Evolutionary conservation across 768 basidiomycete species (phyloP).

Genomic region (Podaxis pistillaris): DNA sequence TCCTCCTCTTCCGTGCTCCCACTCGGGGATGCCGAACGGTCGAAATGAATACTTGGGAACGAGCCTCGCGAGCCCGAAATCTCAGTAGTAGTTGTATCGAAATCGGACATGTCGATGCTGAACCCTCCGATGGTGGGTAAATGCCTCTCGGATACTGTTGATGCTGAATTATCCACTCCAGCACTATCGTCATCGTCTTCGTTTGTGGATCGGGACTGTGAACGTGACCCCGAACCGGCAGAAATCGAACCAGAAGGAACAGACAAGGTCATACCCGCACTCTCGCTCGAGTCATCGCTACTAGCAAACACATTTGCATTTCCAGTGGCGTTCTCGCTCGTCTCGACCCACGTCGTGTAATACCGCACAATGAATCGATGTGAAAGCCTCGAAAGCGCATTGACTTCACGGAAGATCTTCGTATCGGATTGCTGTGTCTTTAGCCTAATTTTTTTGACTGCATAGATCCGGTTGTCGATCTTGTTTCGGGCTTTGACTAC

Average conservation of each 20-base stretch:
- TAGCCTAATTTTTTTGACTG: constrained; percentile 91
- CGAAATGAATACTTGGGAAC: constrained; percentile 88
- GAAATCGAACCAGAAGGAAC: constrained; percentile 24
- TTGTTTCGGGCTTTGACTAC: constrained; percentile 92
- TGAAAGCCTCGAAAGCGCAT: constrained; percentile 80
- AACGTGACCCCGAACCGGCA: not conserved
- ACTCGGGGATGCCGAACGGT: constrained; percentile 41
- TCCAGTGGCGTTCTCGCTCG: constrained; percentile 38
- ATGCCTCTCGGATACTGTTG: constrained; percentile 26
- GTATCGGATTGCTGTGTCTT: constrained; percentile 75
- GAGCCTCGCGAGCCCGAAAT: constrained; percentile 54
- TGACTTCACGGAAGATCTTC: constrained; percentile 90
- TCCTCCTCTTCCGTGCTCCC: constrained; percentile 20
- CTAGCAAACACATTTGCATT: constrained; percentile 27
- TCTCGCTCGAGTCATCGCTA: constrained; percentile 48
- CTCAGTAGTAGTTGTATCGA: constrained; percentile 41
- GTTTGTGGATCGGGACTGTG: constrained; percentile 2
- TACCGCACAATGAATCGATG: constrained; percentile 93
- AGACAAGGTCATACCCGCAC: constrained; percentile 44
- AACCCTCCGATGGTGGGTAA: constrained; percentile 54
- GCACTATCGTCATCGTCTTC: not conserved
- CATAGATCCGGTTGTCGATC: constrained; percentile 83
- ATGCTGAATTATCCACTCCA: constrained; percentile 1
- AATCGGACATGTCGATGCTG: constrained; percentile 58
- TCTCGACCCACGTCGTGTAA: constrained; percentile 90